Conservation (phyloP, 495 filamentous ascomycete genomes). For the Massariosphaeria phaeospora region DNA sequence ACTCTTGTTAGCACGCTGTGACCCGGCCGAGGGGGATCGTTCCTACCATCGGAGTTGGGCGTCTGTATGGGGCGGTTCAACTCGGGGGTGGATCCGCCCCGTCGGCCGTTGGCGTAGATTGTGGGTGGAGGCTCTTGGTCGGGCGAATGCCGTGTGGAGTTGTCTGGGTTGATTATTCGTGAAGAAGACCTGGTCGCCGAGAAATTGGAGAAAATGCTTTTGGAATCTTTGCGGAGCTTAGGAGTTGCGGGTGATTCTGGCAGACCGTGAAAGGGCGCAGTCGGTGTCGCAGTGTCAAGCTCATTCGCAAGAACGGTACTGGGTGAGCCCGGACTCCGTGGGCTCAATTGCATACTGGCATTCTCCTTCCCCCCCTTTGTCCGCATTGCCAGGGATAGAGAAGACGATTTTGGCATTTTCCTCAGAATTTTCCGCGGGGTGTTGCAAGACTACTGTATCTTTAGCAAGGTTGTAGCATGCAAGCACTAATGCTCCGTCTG, state of each 20-base stretch:
- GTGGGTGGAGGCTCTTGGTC: conserved; percentile 1
- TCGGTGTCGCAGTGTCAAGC: conserved; percentile 43
- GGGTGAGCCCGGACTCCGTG: conserved; percentile 23
- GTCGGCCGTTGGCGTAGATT: conserved; percentile 25
- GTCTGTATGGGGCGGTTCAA: conserved; percentile 24
- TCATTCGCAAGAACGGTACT: not conserved
- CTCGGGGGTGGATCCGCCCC: conserved; percentile 31
- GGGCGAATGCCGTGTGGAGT: conserved; percentile 18
- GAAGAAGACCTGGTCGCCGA: conserved; percentile 54
- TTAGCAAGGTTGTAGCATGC: conserved; percentile 21
- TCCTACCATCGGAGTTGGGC: conserved; percentile 21
- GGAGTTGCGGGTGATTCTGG: conserved; percentile 49
- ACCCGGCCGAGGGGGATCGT: not conserved
- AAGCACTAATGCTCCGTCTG: not conserved
- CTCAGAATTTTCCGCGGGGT: conserved; percentile 16
- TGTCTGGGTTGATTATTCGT: conserved; percentile 35
- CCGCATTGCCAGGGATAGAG: conserved; percentile 32
- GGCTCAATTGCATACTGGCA: conserved; percentile 12
- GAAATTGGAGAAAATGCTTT: conserved; percentile 54
- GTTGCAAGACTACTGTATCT: conserved; percentile 14
- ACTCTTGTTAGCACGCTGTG: not conserved
- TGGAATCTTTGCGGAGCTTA: conserved; percentile 50
- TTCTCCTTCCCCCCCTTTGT: conserved; percentile 21
- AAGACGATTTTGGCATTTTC: conserved; percentile 35
- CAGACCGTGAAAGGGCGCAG: conserved; percentile 53